Evolutionary conservation across 192 early-diverging fungal species (phyloP), one percentile per base, ranked within the genome.

Genomic region (Entophlyctis luteolus): DNA sequence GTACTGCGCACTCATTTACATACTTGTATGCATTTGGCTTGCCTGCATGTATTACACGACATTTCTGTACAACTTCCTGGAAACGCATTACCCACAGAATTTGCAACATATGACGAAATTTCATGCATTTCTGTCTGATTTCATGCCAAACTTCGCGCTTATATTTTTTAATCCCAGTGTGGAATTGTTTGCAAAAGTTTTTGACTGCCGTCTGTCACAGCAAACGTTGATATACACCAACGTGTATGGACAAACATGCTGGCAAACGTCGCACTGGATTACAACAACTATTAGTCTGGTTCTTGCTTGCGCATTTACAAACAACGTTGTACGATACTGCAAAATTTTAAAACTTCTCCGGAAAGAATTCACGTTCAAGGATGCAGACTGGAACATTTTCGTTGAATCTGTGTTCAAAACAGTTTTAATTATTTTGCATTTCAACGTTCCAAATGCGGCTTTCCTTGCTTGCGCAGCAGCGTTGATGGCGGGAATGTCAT

Each of bases 371-470:
- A 36, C 12, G 18, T 59, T 59, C 57, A 59, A 59, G 37, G 57
- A 59, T 42, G 12, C 8, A 3, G 57, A 59, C 27, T 59, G 57
- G 57, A 59, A 25, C 38, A 59, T 59, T n/a, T 59, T 42, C 25
- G 12, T 59, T 6, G 57, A 59, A n/a, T 59, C 57, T n/a, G 45
- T 59, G 0, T 59, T 39, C n/a, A 59, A 59, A 59, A 59, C 57
- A 0, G 38, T 42, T 4, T 14, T 59, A 4, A 59, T 59, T 34
- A 59, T 59, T 42, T 39, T 59, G n/a, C 45, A n/a, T 42, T 59
- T 59, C 25, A 59, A 59, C 35, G 45, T 39, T 16, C 38, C 57
- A 16, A 59, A 59, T 34, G 34, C 14, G 16, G 28, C 25, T 42
- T 59, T 59, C 38, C 38, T 59, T 5, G 29, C 57, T 23, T 59